Evolutionary conservation across 352 stramenopile species (phyloP), one percentile per base, ranked within the genome.

Genomic region (Chrysophaeum taylorii): DNA sequence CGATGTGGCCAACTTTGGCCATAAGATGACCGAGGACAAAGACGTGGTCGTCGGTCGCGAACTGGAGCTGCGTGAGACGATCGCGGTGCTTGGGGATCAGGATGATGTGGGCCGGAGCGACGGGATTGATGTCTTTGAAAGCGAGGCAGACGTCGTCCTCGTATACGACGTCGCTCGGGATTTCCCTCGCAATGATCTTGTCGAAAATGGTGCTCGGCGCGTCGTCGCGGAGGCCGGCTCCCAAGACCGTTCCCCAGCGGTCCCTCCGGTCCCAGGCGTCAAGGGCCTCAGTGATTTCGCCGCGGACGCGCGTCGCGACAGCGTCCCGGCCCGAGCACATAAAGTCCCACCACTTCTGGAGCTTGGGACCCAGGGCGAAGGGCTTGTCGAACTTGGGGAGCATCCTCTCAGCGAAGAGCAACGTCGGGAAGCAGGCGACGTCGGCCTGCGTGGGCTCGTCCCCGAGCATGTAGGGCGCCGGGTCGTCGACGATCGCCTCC

Each of bases 81-180:
- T 93, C 85, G 21, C 92, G 82, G 74, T 87, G 76, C 81, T 98
- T 98, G 23, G 95, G 95, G 74, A 99, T 98, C 42, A 99, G 83
- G 35, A 99, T 77, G 37, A 98, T 87, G 77, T 98, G 95, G 41
- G 92, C 91, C 0, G 93, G 93, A 63, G 94, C 92, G 69, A 94
- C 84, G 0, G 95, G 94, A 75, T 89, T 94, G 61, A 98, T 95
- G 81, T 98, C 94, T 70, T 95, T 93, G 79, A 99, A 99, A n/a
- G 93, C 94, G 7, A 98, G 35, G 42, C 84, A 76, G 61, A 93
- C 84, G 52, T 96, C 90, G 81, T 98, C 91, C 75, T 98, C 91
- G 74, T 94, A 96, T 43, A 97, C 92, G 78, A 98, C 92, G 54
- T 88, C 83, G 48, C 94, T 89, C 5, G 93, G 93, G 70, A 99